Evolutionary conservation across 2,329 filamentous ascomycete genomes (phyloP), one percentile per base, ranked within the genome.

Genomic region (Epichloe sp.): DNA sequence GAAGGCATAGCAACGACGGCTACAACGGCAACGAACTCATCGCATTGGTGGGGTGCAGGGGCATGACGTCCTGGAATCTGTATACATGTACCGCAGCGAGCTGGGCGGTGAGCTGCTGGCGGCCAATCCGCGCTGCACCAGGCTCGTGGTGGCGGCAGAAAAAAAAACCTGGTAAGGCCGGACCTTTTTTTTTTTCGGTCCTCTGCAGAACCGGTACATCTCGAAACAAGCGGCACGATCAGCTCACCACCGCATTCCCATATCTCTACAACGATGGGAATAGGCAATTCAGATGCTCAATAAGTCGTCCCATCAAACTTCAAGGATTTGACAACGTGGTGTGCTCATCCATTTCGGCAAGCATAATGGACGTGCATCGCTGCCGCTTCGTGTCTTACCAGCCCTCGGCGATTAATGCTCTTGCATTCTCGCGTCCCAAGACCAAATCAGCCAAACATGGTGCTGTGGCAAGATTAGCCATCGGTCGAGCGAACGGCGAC

Each of bases 381-480:
- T 95, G 90, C 65, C 88, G 93, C 64, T 98, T 98, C 71, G 86
- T 98, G 59, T 86, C 87, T 41, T 97, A 87, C 69, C 88, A 89
- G 57, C 85, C 88, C 7, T 88, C 88, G 54, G 85, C 89, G 52
- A 96, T 98, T 69, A 97, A 95, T 70, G 85, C 88, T 56, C 80
- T 97, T 64, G 88, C 91, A 58, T 97, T 98, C 68, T 95, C 93
- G 5, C 87, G 95, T 65, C 75, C 85, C 19, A 72, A 68, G 54
- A 56, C 70, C 48, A 68, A 68, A 57, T 70, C 75, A 54, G 67
- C 70, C 56, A 71, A 63, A 66, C 65, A 73, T 65, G 59, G 76
- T 68, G 60, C 74, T 77, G 21, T 78, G 75, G 55, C 81, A 76
- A 82, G 89, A 58, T 79, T 97, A 50, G 93, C 93, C 2, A 79